These are phyloP conservation scores for Ustilago cynodontis DNA, from an alignment of 1,284 basidiomycete genomes.

Conservation along the genomic window DNA sequence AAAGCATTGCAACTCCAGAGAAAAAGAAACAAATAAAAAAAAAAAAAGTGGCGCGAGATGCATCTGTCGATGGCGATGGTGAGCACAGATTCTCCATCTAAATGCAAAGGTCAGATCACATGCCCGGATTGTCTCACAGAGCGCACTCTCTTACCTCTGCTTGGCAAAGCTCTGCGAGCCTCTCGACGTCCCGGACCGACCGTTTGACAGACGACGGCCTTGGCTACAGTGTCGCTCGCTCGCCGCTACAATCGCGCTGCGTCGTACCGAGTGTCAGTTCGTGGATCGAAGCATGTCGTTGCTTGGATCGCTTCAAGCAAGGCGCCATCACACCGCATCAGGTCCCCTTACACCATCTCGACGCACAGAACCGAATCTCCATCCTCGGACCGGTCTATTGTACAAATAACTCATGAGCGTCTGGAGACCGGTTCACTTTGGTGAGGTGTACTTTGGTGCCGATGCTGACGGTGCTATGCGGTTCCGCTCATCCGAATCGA, in stretches of 20 bases:
- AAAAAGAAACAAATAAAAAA: not conserved
- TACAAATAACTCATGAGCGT: no score
- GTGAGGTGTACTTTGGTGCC: not conserved
- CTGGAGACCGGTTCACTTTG: no score
- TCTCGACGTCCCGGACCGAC: not conserved
- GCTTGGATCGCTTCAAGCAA: not conserved
- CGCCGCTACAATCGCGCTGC: no score
- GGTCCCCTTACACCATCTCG: constrained; percentile 4
- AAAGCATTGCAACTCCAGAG: not conserved
- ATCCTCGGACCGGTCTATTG: not conserved
- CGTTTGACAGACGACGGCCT: not conserved
- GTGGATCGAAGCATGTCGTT: not conserved
- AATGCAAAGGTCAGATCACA: not conserved
- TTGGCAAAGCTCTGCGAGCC: constrained; percentile 7
- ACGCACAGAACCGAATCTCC: not conserved
- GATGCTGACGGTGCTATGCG: not conserved
- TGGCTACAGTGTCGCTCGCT: not conserved
- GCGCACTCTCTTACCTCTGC: not conserved
- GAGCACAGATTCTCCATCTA: constrained; percentile 3
- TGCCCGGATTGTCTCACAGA: constrained; percentile 7
- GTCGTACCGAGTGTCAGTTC: no score
- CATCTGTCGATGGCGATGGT: constrained; percentile 15
- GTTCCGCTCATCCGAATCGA: not conserved
- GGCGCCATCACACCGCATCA: not conserved
- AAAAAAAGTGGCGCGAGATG: constrained; percentile 13